phyloP scores from a whole-genome alignment of 2,329 filamentous ascomycete genomes.

The Orbilia quercus region DNA sequence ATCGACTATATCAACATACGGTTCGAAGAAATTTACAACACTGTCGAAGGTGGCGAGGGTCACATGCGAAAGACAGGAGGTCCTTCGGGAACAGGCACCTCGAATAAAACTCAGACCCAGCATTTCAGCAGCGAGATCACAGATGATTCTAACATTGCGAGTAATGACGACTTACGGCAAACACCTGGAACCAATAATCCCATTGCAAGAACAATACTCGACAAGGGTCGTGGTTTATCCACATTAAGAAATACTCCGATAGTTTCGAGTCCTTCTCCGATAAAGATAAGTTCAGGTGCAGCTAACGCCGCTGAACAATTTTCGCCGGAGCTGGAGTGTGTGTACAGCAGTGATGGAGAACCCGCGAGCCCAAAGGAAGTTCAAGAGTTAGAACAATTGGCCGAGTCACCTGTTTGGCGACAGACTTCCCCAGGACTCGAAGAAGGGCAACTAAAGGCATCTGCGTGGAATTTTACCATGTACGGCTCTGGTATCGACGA shows the following conservation, averaged over 20 bases:
- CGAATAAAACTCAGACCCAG: not conserved
- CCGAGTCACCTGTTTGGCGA: not conserved
- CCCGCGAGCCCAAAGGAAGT: not conserved
- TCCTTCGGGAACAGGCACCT: not conserved
- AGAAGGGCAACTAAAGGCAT: not conserved
- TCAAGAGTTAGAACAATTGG: not conserved
- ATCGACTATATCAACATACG: constrained; percentile 4
- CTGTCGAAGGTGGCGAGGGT: not conserved
- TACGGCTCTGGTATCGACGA: constrained; percentile 40
- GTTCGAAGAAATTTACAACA: constrained; percentile 27
- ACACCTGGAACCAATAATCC: not conserved
- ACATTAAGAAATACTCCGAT: not conserved
- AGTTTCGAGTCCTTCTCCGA: constrained; percentile 29
- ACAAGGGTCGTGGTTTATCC: not conserved
- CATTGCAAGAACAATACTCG: not conserved
- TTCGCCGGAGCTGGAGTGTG: not conserved
- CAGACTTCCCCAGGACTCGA: not conserved
- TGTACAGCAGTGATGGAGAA: not conserved
- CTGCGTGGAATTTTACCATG: constrained; percentile 53
- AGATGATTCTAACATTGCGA: constrained; percentile 19
- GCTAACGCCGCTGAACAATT: not conserved
- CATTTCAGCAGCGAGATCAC: constrained; percentile 41
- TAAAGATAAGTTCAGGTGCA: constrained; percentile 30
- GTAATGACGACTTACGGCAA: constrained; percentile 1
- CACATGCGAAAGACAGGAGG: not conserved